Conservation (phyloP, 352 stramenopile genomes). For the Pythium pyrilobum region DNA sequence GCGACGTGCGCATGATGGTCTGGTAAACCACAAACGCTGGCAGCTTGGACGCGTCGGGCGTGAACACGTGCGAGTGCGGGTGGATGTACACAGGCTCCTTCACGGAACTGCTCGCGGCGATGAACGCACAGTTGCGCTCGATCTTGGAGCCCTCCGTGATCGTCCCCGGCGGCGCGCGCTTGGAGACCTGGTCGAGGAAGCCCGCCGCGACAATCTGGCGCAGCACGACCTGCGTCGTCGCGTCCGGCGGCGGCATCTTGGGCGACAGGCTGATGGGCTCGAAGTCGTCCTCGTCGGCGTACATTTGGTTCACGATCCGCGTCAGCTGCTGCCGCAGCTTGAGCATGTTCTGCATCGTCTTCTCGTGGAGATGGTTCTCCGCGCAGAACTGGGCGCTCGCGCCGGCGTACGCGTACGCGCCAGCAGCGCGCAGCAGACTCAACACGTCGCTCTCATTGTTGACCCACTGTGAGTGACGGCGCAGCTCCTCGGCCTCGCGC, state of each 20-base stretch:
- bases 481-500: conserved; percentile 64
- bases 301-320: conserved; percentile 73
- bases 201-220: conserved; percentile 75
- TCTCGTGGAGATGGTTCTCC: conserved; percentile 79
- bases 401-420: conserved; percentile 70
- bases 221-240: conserved; percentile 50
- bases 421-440: conserved; percentile 67
- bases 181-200: conserved; percentile 81
- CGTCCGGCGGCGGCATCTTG: conserved; percentile 61
- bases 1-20: conserved; percentile 67
- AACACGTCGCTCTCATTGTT: conserved; percentile 79
- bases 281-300: conserved; percentile 31
- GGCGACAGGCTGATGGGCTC: conserved; percentile 40
- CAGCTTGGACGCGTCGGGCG: conserved; percentile 55
- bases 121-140: conserved; percentile 77
- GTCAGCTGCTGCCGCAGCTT: conserved; percentile 82
- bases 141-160: conserved; percentile 80
- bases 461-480: conserved; percentile 70
- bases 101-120: conserved; percentile 46
- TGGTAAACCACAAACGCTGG: conserved; percentile 75
- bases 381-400: conserved; percentile 58
- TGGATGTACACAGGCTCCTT: conserved; percentile 82
- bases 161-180: conserved; percentile 58
- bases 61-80: conserved; percentile 80
- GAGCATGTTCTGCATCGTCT: conserved; percentile 87